Percentiles rank a stretch among this genome's conserved stretches.
These are phyloP conservation scores for Xylariaceae sp. DNA, from an alignment of 2,329 filamentous ascomycete genomes.

Conservation along the genomic window DNA sequence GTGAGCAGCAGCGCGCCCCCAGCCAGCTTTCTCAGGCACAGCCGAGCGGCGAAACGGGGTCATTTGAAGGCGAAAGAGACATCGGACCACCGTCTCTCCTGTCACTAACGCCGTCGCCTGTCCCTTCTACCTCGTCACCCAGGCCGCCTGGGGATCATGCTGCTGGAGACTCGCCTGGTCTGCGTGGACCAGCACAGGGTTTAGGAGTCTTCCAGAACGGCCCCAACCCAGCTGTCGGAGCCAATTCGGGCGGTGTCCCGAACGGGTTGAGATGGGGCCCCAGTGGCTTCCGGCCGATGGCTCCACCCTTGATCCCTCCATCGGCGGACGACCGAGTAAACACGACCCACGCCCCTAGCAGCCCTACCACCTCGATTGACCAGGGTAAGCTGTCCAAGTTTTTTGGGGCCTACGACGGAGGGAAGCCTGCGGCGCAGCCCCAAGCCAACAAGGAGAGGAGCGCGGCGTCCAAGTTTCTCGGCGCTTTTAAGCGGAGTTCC, in stretches of 20 bases:
- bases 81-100: slow-evolving; percentile 25
- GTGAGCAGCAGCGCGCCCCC: slow-evolving; percentile 18
- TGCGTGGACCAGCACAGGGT: slow-evolving; percentile 12
- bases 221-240: slow-evolving; percentile 4
- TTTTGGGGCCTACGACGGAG: slow-evolving; percentile 22
- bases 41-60: slow-evolving; percentile 18
- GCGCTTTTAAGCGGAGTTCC: slow-evolving; percentile 26
- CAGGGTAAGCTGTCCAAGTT: slow-evolving; percentile 25
- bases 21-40: slow-evolving; percentile 20
- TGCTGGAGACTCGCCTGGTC: slow-evolving; percentile 11
- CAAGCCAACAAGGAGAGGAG: slow-evolving; percentile 26
- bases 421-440: slow-evolving; percentile 14
- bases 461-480: slow-evolving; percentile 26
- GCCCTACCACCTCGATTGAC: slow-evolving; percentile 20
- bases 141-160: slow-evolving; percentile 10
- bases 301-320: slow-evolving; percentile 4
- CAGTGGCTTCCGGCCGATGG: slow-evolving; percentile 14
- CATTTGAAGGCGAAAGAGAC: slow-evolving; percentile 16
- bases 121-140: slow-evolving; percentile 14
- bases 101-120: slow-evolving; percentile 23
- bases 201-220: slow-evolving; percentile 14
- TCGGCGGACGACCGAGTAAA: slow-evolving; percentile 5
- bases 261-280: slow-evolving; percentile 16
- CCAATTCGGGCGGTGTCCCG: slow-evolving; percentile 5
- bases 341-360: slow-evolving; percentile 16